These are phyloP conservation scores for Podila epicladia DNA, from an alignment of 192 early-diverging fungal species.

Conservation along the genomic window DNA sequence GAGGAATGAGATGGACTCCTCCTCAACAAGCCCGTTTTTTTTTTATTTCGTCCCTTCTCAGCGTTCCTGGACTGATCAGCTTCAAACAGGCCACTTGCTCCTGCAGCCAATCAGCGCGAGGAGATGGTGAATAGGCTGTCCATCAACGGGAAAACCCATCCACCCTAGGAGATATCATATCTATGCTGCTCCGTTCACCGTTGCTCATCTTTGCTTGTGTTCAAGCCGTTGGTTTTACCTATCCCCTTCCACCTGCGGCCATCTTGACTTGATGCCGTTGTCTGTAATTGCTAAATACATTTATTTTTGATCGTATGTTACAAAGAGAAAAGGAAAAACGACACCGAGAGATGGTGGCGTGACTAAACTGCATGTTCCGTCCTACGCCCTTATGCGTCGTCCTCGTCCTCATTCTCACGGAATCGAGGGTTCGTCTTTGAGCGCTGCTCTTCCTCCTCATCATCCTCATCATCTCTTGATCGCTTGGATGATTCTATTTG, in stretches of 20 bases:
- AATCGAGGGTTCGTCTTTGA: constrained; percentile 53
- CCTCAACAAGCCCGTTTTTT: neutral
- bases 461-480: constrained; percentile 44
- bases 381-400: constrained; percentile 34
- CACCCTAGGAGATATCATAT: no score
- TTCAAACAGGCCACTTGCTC: constrained; percentile 15
- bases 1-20: neutral
- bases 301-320: no score
- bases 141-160: no score
- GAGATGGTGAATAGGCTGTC: neutral
- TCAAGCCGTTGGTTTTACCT: no score
- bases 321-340: no score
- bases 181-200: no score
- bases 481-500: constrained; percentile 25
- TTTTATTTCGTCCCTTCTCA: neutral
- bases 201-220: no score
- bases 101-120: constrained; percentile 5
- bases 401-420: constrained; percentile 53
- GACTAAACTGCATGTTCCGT: no score
- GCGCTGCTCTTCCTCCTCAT: constrained; percentile 33
- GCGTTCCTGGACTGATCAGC: constrained; percentile 4
- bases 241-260: no score
- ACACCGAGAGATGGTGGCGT: neutral
- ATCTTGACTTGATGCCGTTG: no score
- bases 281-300: no score